Base-by-base conservation (phyloP, 495 filamentous ascomycete genomes). In the Penicillium flavigenum region DNA sequence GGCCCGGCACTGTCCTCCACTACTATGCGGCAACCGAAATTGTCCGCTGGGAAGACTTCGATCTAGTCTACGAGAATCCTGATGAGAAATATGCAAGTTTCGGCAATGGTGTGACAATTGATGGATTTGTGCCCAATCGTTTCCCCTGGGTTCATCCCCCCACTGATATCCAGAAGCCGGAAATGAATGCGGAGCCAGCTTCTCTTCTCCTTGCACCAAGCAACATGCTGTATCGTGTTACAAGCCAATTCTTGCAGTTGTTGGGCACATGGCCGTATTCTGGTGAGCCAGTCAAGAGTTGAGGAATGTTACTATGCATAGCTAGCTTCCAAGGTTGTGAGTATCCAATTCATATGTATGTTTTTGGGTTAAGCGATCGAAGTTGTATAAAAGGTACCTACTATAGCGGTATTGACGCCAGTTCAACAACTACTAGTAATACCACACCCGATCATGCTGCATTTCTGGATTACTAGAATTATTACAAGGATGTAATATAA, bases 11-110 rank as follows among this genome's bases (percentile, higher is more conserved):
- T 36, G 46, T 55, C 7, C 42, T 43, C 14, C 58, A 60, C 26
- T 60, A 60, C 45, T 60, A 60, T 22, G 52, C 51, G 14, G 58
- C 58, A 31, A 60, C 58, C 5, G 58, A 55, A 22, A 56, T 60
- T 11, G 14, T 60, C 8, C 58, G 58, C 44, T 60, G 58, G 58
- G 58, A 60, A 36, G 58, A 60, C 42, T 60, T 60, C 12, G 58
- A 60, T 10, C 26, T 60, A 11, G 51, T 43, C 9, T 56, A 49
- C 17, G 51, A 56, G 44, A 54, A 32, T 41, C 36, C 39, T 16
- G 43, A 29, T 26, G 50, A 56, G 11, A 45, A 46, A 39, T 60
- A 45, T 17, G 34, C 16, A 12, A 60, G 58, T 20, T 60, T 60
- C 24, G 58, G 58, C 8, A 60, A 60, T 19, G 58, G 58, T 27